Evolutionary conservation across 148 eudicot genomes (phyloP).

Genomic region (Vaccinium darrowii): DNA sequence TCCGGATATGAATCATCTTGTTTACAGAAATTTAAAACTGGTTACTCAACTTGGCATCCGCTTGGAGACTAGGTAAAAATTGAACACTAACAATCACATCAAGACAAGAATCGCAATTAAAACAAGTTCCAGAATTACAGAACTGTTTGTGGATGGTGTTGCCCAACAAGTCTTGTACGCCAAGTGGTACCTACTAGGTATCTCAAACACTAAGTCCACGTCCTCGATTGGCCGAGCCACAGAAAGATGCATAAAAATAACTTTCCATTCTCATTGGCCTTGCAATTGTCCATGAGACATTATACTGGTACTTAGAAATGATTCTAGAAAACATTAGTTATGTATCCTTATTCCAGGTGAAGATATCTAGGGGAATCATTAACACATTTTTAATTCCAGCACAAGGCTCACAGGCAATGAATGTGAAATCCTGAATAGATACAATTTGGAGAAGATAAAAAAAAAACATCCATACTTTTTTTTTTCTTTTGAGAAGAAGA

Average conservation of each 20-base stretch:
- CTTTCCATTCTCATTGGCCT: neutral
- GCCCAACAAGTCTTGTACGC: neutral
- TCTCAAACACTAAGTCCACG: neutral
- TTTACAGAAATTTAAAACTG: conserved; percentile 11
- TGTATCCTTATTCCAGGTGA: neutral
- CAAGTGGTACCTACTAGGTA: neutral
- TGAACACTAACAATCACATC: neutral
- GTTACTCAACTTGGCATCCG: conserved; percentile 10
- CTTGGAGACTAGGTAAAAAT: neutral
- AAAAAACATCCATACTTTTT: neutral
- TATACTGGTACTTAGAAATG: too few relatives aligned
- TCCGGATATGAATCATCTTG: conserved; percentile 89
- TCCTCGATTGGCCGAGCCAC: neutral
- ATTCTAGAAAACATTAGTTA: neutral
- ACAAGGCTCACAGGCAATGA: neutral
- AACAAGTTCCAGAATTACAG: neutral
- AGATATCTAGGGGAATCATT: neutral
- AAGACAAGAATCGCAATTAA: neutral
- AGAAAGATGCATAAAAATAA: neutral
- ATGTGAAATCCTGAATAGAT: too few relatives aligned
- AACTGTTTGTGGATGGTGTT: neutral
- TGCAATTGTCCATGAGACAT: neutral
- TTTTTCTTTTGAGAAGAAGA: neutral
- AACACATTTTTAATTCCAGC: neutral
- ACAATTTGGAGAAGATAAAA: conserved; percentile 3